Evolutionary conservation across 371 early-diverging fungal genomes (phyloP), one percentile per base, ranked within the genome.

Genomic region (Dichotomocladium elegans): DNA sequence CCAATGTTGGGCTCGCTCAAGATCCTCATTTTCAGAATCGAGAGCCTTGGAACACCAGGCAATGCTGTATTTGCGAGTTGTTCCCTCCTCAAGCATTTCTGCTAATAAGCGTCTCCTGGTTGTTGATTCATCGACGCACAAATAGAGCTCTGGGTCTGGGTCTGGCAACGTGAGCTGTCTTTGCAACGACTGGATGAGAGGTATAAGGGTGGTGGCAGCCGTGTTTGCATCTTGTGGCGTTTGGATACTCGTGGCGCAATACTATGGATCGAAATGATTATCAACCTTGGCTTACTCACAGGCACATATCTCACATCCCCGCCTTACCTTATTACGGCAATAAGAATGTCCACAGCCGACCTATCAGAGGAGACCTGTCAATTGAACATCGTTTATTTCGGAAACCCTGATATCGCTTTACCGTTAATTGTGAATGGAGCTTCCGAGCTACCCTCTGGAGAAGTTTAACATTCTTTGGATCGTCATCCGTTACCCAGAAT

Each of bases 401-500:
- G 4, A 24, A 14, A 24, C 5, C 4, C 19, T 24, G 25, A 12
- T 25, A 19, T 1, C n/a, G 7, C 15, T 30, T 3, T 47, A 54
- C 51, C 14, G 89, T 89, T 40, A 93, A 50, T 58, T 95, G 95
- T 5, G 77, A 34, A 66, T 92, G 91, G 53, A 91, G 76, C 31
- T 72, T 72, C 3, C 82, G 73, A 10, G 89, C 82, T n/a, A 93
- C 64, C 31, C 89, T 79, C 53, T 85, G 86, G 2, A 87, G 67
- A 25, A 93, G 68, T 66, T 88, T 90, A 46, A 79, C 70, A 66
- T 90, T 74, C 17, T 72, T 80, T 21, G 88, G 90, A 53, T 95
- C 95, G 44, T 86, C 85, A 22, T 83, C 74, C 11, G 91, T 77
- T 0, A 80, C 70, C 86, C 91, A 95, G 53, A 89, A 91, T 1